Base-by-base conservation (phyloP, 2,329 filamentous ascomycete species). In the Penicillium olsonii region DNA sequence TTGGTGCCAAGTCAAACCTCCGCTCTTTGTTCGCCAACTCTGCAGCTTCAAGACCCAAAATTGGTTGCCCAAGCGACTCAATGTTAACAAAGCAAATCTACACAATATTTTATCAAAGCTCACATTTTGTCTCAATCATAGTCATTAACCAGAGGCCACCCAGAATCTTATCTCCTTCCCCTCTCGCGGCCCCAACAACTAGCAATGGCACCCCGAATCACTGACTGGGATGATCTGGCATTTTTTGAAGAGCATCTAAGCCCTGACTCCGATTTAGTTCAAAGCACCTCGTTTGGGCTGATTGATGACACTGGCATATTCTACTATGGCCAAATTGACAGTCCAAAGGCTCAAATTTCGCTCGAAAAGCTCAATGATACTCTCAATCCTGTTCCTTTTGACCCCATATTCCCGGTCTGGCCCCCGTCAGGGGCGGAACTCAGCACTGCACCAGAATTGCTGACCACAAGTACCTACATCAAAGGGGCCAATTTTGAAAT, bases 161-260 rank as follows among this genome's bases (percentile, higher is more conserved):
- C 22, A 8, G 22, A 24, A 24, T 24, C 5, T n/a, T n/a, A n/a
- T n/a, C 4, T 7, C 29, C 29, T 2, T n/a, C 7, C 29, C 7
- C n/a, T n/a, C 12, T n/a, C 29, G 6, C 12, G 12, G 6, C n/a
- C 12, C n/a, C 12, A 7, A 4, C 14, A 31, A n/a, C 29, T 31
- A n/a, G 6, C 29, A 12, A 46, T 46, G 44, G 12, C 7, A 26
- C 37, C 44, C 2, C 20, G 18, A 46, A 46, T 46, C 14, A 26
- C 20, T 1, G 18, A 29, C 27, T 46, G 37, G 43, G 19, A 34
- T 27, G 37, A 46, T 9, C 19, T 41, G 15, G n/a, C 8, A 24
- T 24, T 24, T 24, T 24, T 24, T n/a, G n/a, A n/a, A n/a, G n/a
- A n/a, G n/a, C n/a, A n/a, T n/a, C n/a, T n/a, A n/a, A n/a, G n/a